These are phyloP conservation scores for Nakazawaea anatomiae DNA, from an alignment of 805 yeast genomes.

Conservation along the genomic window DNA sequence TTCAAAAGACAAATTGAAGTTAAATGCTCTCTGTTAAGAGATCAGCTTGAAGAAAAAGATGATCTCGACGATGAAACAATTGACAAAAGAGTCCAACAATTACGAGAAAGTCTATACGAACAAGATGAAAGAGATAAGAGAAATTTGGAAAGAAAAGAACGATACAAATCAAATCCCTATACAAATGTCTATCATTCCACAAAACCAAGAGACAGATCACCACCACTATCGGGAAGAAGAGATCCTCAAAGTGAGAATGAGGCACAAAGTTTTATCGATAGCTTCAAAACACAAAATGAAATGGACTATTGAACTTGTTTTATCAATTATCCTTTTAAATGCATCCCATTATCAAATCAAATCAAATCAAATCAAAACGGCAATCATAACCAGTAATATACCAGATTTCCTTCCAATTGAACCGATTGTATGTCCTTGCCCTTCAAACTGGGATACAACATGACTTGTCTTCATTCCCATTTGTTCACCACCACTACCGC, in stretches of 20 bases:
- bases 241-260: constrained; percentile 4
- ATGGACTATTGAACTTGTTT: not conserved
- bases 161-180: not conserved
- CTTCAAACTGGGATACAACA: not conserved
- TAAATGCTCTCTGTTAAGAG: constrained; percentile 44
- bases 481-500: no score
- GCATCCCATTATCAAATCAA: not conserved
- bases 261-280: constrained; percentile 10
- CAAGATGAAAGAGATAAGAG: not conserved
- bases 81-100: constrained; percentile 24
- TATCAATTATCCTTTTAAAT: not conserved
- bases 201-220: not conserved
- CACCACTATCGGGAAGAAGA: not conserved
- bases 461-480: not conserved
- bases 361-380: not conserved
- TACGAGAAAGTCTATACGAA: constrained; percentile 16
- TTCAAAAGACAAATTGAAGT: constrained; percentile 34
- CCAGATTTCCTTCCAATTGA: not conserved
- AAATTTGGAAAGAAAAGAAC: not conserved
- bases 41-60: constrained; percentile 41
- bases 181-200: not conserved
- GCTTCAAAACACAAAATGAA: constrained; percentile 5
- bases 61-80: constrained; percentile 31
- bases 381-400: not conserved
- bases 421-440: not conserved